A percentile compares a stretch with the other conserved stretches of the same genome.
phyloP scores from a whole-genome alignment of 805 yeast species.

The Myxozyma kluyveri region DNA sequence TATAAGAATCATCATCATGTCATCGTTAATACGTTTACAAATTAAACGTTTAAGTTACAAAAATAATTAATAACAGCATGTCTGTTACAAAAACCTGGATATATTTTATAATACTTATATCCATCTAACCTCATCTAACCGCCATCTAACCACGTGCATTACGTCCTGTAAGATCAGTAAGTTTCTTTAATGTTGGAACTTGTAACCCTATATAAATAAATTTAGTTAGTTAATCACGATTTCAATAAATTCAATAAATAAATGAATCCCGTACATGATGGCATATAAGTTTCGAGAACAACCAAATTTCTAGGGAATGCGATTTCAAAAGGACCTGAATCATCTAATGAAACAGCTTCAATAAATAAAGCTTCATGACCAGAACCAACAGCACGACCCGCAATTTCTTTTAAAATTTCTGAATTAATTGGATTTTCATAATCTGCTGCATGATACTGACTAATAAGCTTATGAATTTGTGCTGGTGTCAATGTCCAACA shows the following conservation, averaged over 20 bases:
- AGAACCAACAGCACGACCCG: slow-evolving; percentile 48
- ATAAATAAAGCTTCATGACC: slow-evolving; percentile 42
- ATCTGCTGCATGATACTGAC: slow-evolving; percentile 88
- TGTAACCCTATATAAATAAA: slow-evolving; percentile 45
- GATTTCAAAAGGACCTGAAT: slow-evolving; percentile 44
- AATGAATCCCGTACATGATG: slow-evolving; percentile 63
- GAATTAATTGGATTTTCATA: slow-evolving; percentile 90
- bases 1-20: no score
- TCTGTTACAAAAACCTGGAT: neutral
- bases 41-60: no score
- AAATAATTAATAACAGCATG: no score
- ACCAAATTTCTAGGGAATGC: slow-evolving; percentile 61
- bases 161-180: slow-evolving; percentile 60
- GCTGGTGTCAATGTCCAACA: slow-evolving; percentile 91
- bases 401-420: slow-evolving; percentile 74
- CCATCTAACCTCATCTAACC: neutral
- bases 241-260: neutral
- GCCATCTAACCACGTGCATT: neutral
- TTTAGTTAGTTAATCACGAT: neutral
- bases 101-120: neutral
- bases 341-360: slow-evolving; percentile 43
- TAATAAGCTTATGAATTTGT: slow-evolving; percentile 89
- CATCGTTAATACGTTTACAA: no score
- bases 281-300: slow-evolving; percentile 71
- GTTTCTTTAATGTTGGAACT: slow-evolving; percentile 81